Evolutionary conservation across 352 stramenopile species (phyloP).

Genomic region (Phytophthora multivora): DNA sequence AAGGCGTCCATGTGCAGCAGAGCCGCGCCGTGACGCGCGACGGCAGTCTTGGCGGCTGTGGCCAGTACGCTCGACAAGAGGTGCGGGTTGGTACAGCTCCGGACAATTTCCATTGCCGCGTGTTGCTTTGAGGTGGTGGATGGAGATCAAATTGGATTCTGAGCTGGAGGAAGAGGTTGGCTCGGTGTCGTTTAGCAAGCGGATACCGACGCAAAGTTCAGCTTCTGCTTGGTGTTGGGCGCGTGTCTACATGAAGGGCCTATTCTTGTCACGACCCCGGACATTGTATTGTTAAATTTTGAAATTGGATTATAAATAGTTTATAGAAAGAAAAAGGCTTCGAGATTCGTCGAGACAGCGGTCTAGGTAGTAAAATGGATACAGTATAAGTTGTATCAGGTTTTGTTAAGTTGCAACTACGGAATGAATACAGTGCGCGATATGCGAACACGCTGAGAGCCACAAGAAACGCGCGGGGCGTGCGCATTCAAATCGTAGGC

Average conservation of each 20-base stretch:
- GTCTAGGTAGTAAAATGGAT: neutral
- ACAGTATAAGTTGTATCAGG: neutral
- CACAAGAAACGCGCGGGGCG: slow-evolving; percentile 18
- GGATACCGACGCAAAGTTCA: slow-evolving; percentile 12
- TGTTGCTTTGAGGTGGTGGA: neutral
- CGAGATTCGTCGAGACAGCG: neutral
- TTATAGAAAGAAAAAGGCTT: neutral
- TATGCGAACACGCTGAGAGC: slow-evolving; percentile 2
- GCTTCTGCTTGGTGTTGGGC: slow-evolving; percentile 11
- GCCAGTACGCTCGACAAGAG: slow-evolving; percentile 13
- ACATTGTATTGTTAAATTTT: neutral
- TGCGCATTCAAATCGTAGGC: slow-evolving; percentile 12
- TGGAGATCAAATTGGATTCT: slow-evolving; percentile 18
- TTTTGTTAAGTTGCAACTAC: neutral
- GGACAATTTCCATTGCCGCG: slow-evolving; percentile 19
- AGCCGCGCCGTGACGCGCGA: slow-evolving; percentile 12
- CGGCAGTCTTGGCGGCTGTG: slow-evolving; percentile 12
- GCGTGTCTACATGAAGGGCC: neutral
- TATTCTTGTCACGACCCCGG: slow-evolving; percentile 25
- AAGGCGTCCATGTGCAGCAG: slow-evolving; percentile 27
- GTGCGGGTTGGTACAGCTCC: slow-evolving; percentile 19
- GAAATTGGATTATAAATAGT: neutral
- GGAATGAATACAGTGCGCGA: neutral
- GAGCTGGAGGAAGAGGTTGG: neutral
- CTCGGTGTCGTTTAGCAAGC: slow-evolving; percentile 16